Base-by-base conservation (phyloP, 352 stramenopile species). In the Globisporangium solare region DNA sequence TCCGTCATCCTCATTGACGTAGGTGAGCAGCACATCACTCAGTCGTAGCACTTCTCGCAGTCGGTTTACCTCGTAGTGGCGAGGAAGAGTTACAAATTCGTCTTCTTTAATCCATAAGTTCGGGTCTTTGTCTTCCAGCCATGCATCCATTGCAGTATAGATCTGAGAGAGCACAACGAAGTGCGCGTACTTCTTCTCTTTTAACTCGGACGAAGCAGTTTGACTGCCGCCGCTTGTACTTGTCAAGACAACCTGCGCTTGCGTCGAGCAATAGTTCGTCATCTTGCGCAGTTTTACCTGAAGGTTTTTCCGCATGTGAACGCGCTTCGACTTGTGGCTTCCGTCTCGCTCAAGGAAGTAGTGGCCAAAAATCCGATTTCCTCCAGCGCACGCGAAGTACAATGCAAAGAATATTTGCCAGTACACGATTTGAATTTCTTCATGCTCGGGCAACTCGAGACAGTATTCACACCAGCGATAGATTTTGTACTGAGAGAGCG, bases 111-210 rank as follows among this genome's bases (percentile, higher is more conserved):
- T 67, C 80, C 83, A 91, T 18, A 74, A 72, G 31, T 92, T 92
- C 8, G 86, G 83, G 58, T 95, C 76, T 2, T 68, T 66, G 57
- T 92, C 83, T 58, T 94, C 86, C 11, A 95, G 70, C 86, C 86
- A 95, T 31, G 83, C 76, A 55, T 94, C 83, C 86, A 95, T 94
- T 12, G 82, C 86, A 31, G 82, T 86, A 55, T 88, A 90, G 40
- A 88, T 60, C 50, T 87, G 77, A 11, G 80, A 83, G 12, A 90
- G 67, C 20, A 68, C 67, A 11, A 83, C 73, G 45, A 75, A 79
- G 49, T 79, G 71, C 17, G 71, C 68, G 35, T 86, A 85, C 53
- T 62, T 73, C 45, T 67, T 66, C 41, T 87, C 73, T 37, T 81
- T 84, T 18, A 71, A 37, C 14, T 84, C 70, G 1, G 46, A 54